These are phyloP conservation scores for Phytophthora sansomeana DNA, from an alignment of 352 stramenopile genomes.

Conservation along the genomic window DNA sequence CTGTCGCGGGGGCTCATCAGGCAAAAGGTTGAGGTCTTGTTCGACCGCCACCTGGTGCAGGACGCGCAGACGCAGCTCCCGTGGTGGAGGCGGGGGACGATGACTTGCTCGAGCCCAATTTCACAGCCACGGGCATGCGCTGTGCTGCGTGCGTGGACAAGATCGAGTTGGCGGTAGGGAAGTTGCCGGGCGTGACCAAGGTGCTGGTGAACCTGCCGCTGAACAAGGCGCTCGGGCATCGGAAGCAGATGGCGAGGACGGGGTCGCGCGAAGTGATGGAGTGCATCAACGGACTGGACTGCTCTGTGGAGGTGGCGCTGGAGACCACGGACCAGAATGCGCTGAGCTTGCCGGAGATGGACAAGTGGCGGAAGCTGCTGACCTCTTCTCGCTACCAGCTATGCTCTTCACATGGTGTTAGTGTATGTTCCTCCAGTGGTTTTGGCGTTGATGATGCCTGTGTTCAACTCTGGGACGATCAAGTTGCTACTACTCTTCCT, in stretches of 20 bases:
- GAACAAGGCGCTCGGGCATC: conserved; percentile 79
- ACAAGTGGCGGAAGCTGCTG: conserved; percentile 81
- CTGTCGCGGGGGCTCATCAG: conserved; percentile 84
- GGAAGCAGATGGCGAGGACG: conserved; percentile 80
- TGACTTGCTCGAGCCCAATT: conserved; percentile 85
- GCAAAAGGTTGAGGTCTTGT: conserved; percentile 86
- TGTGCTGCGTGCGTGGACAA: conserved; percentile 67
- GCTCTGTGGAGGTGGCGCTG: conserved; percentile 59
- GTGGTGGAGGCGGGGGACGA: conserved; percentile 77
- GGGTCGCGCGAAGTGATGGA: conserved; percentile 77
- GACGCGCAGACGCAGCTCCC: conserved; percentile 56
- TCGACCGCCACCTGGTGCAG: conserved; percentile 73
- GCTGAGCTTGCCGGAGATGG: conserved; percentile 73
- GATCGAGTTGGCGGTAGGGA: conserved; percentile 69
- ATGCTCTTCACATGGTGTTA: conserved; percentile 90
- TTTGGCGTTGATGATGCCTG: conserved; percentile 69
- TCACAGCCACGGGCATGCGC: conserved; percentile 76
- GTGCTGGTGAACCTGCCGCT: conserved; percentile 70
- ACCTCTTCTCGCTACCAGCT: conserved; percentile 85
- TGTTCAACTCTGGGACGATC: conserved; percentile 80
- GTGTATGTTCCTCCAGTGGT: conserved; percentile 76
- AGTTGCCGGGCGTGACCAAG: conserved; percentile 77
- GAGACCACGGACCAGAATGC: conserved; percentile 68
- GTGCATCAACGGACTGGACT: conserved; percentile 73
- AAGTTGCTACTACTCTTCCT: conserved; percentile 87